phyloP scores from a whole-genome alignment of 1,284 basidiomycete species.

The Cystobasidium sp. region DNA sequence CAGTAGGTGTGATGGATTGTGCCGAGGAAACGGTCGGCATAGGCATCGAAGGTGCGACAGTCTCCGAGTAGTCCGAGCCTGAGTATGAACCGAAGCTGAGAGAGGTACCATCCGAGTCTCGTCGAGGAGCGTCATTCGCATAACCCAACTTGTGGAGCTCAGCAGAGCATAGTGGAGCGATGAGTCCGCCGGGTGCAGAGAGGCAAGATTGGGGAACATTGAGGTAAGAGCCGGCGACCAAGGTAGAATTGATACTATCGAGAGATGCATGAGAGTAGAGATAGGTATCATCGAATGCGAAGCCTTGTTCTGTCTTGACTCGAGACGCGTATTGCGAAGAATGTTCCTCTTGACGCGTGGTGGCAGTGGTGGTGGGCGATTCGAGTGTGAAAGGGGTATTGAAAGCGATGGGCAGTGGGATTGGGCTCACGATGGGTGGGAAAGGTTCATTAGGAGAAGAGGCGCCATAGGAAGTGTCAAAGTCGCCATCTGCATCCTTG shows the following conservation, averaged over 20 bases:
- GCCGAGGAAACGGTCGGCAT: background rate
- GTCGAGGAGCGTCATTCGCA: background rate
- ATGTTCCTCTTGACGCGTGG: background rate
- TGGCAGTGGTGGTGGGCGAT: background rate
- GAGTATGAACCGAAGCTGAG: constrained; percentile 7
- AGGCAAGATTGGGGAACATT: background rate
- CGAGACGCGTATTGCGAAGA: background rate
- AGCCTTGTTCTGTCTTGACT: background rate
- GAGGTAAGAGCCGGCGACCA: background rate
- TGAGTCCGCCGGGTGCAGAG: background rate
- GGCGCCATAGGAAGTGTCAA: background rate
- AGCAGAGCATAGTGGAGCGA: background rate
- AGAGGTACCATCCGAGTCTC: background rate
- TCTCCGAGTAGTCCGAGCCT: background rate
- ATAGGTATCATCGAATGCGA: background rate
- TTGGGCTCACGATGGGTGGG: constrained; percentile 9
- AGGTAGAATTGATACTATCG: constrained; percentile 4
- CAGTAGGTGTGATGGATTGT: background rate
- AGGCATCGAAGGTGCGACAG: background rate
- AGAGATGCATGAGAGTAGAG: background rate
- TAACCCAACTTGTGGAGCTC: background rate
- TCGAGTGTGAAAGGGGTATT: background rate
- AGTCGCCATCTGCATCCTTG: constrained; percentile 13
- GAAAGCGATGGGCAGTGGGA: background rate
- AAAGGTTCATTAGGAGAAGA: background rate